Base-by-base conservation (phyloP, 2,329 filamentous ascomycete genomes). In the Laburnicola sp. region DNA sequence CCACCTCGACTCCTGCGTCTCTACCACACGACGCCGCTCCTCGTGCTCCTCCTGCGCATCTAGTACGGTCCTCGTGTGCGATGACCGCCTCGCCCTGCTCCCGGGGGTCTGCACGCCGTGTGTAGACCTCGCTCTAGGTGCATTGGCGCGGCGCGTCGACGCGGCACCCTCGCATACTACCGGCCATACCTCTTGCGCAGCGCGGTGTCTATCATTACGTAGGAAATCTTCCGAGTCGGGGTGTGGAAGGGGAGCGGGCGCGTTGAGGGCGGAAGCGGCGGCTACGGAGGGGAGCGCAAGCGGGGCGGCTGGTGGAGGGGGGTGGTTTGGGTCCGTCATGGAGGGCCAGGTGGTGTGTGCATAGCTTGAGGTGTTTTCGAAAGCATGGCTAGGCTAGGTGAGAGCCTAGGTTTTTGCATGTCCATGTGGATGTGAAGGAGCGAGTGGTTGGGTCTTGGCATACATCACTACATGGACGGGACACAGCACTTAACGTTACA, bases 1-100 rank as follows among this genome's bases (percentile, higher is more conserved):
- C 73, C 74, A 76, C n/a, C 62, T 60, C 45, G 56, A 51, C 25
- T 39, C 22, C 35, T 62, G 62, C 34, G 56, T 54, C 41, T 44
- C 48, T 40, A 64, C 21, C 34, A 42, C 27, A 32, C 44, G 53
- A 43, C 54, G 53, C 38, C 54, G 35, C 40, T 11, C 39, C 37
- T 60, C 40, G 3, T 50, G 26, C n/a, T 30, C 57, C 5, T 50
- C n/a, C n/a, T n/a, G 40, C 3, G 42, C 38, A 35, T 62, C 62
- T 10, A 47, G 8, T 8, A 25, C 51, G 25, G 64, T 63, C 26
- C 45, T 58, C 8, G 44, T 38, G 21, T 53, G 45, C 3, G 60
- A 64, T 6, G 26, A 10, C 4, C 30, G 40, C 9, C 42, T 46
- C 21, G n/a, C 31, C 16, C 26, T 9, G 5, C 48, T 28, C 23